Conservation (phyloP, 345 rosid species). For the Crucihimalaya himalaica region DNA sequence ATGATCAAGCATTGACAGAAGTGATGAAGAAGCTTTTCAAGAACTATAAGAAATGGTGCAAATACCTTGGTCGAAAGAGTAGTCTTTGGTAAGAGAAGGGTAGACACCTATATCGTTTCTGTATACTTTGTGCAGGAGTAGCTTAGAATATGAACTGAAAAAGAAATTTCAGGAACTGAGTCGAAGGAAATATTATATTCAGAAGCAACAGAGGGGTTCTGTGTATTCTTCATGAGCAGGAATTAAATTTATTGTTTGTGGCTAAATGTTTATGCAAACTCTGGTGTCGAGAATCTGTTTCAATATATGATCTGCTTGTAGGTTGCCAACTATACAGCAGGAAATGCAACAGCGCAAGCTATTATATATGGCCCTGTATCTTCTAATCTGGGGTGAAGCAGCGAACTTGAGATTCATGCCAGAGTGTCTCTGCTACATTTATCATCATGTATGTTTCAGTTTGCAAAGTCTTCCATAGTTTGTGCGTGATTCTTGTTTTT, state of each 20-base stretch:
- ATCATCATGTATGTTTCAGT: constrained; percentile 84
- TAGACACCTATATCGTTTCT: not conserved
- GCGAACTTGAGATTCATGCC: constrained; percentile 99
- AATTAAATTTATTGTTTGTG: not conserved
- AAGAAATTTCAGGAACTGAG: constrained; percentile 2
- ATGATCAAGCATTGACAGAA: constrained; percentile 90
- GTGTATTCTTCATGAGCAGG: constrained; percentile 5
- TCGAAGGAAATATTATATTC: not conserved
- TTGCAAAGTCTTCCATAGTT: constrained; percentile 12
- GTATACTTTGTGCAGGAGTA: not conserved
- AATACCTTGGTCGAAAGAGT: constrained; percentile 90
- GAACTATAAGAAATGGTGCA: constrained; percentile 99
- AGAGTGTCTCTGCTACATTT: constrained; percentile 97
- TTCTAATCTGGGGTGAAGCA: constrained; percentile 99
- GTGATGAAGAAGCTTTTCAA: constrained; percentile 99
- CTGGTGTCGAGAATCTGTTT: constrained; percentile 12
- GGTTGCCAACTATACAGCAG: constrained; percentile 99
- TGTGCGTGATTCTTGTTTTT: constrained; percentile 10
- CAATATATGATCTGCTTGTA: constrained; percentile 40
- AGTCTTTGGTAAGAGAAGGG: constrained; percentile 85
- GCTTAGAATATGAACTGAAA: constrained; percentile 5
- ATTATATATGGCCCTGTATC: constrained; percentile 93
- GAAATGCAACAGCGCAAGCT: constrained; percentile 98
- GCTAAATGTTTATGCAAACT: constrained; percentile 15
- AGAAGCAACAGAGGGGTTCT: constrained; percentile 1